Evolutionary conservation across 2,329 filamentous ascomycete species (phyloP), one percentile per base, ranked within the genome.

Genomic region (Cladosporium sp.): DNA sequence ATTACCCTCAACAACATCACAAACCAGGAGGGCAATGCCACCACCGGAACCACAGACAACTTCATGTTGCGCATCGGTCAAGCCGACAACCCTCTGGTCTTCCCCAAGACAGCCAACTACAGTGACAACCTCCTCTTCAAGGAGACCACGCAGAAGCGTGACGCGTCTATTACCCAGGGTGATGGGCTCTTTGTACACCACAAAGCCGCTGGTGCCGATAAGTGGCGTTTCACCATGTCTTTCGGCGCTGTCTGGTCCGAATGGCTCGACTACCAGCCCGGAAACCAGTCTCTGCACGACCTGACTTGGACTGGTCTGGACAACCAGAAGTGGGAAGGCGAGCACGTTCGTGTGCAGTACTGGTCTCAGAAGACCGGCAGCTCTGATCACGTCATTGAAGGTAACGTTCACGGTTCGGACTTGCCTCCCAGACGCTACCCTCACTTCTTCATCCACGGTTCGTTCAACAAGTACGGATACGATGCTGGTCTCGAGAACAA

Each of bases 311-410:
- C 72, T 3, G 83, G 83, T n/a, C 59, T 58, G 19, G 42, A 45
- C 42, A 69, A 74, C 14, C 82, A 86, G 63, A 66, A 66, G 43
- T 86, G 83, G 83, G 61, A 73, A 22, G 83, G 81, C 22, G 76
- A 84, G 40, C 83, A 85, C 60, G 72, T 85, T 34, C 75, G 77
- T 22, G 74, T 85, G 19, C 80, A 85, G 60, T 86, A 85, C 63
- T 86, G 77, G 76, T 82, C 75, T 61, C 72, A 73, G 50, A 68
- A 79, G 49, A 73, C 79, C 16, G 80, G 81, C 6, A 84, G 81
- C 57, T 82, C 79, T 60, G 73, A 76, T 56, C 80, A 84, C 58
- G 66, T 81, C 9, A 80, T 85, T 61, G 77, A 85, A 59, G 78
- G 77, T 35, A 82, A 85, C 64, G 60, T 76, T 16, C 70, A 66